A percentile compares a stretch with the other conserved stretches of the same genome.
These are phyloP conservation scores for Crassisporium funariophilum DNA, from an alignment of 768 basidiomycete genomes.

Conservation along the genomic window DNA sequence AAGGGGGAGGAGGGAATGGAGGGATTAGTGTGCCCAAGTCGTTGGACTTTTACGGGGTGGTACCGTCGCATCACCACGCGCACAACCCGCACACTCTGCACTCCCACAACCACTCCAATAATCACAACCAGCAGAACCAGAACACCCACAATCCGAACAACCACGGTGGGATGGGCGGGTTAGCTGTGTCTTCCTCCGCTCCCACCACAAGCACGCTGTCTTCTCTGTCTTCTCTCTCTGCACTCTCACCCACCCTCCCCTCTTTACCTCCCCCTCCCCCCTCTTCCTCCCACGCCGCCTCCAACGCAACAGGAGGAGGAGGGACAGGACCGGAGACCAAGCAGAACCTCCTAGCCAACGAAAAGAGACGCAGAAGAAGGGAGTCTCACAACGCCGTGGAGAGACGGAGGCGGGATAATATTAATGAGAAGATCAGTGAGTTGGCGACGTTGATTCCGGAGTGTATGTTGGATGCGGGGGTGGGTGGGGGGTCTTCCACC, in stretches of 20 bases:
- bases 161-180: constrained; percentile 5
- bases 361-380: constrained; percentile 78
- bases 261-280: neutral
- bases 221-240: constrained; percentile 1
- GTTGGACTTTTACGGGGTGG: neutral
- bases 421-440: constrained; percentile 94
- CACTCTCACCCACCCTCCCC: neutral
- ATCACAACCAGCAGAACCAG: too few species aligned
- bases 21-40: neutral
- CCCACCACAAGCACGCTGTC: constrained; percentile 1
- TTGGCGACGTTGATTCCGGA: constrained; percentile 89
- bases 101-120: neutral
- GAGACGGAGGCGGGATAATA: constrained; percentile 83
- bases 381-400: constrained; percentile 95
- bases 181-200: constrained; percentile 2
- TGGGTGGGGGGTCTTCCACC: constrained; percentile 4
- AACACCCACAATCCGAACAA: too few species aligned
- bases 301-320: neutral
- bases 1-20: neutral
- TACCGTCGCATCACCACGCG: neutral
- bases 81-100: neutral
- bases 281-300: constrained; percentile 1
- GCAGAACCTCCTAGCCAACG: constrained; percentile 66
- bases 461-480: constrained; percentile 67
- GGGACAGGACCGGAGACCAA: constrained; percentile 35